phyloP scores from a whole-genome alignment of 2,329 filamentous ascomycete genomes.

The Ceratocystis variospora region DNA sequence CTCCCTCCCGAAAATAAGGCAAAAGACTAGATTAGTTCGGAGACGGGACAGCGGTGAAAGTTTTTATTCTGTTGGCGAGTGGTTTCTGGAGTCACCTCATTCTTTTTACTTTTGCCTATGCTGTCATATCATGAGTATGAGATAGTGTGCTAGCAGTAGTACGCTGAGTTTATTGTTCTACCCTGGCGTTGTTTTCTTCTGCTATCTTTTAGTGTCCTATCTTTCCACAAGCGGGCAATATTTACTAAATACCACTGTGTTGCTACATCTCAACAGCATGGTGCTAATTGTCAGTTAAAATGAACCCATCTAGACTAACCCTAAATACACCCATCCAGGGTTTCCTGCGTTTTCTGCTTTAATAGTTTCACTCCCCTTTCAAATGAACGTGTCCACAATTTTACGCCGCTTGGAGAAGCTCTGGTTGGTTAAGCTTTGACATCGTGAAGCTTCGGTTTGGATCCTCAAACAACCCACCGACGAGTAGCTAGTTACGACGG shows the following conservation, averaged over 20 bases:
- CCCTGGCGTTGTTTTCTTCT: not conserved
- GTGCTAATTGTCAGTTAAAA: not conserved
- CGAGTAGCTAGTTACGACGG: not conserved
- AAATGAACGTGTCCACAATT: slow-evolving; percentile 17
- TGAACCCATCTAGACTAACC: not conserved
- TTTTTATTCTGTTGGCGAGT: not conserved
- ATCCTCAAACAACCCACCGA: not conserved
- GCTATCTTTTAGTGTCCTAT: too few species aligned
- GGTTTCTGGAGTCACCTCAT: not conserved
- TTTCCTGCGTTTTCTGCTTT: not conserved
- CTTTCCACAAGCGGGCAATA: too few species aligned
- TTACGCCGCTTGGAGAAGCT: not conserved
- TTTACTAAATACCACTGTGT: too few species aligned
- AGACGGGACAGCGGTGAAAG: not conserved
- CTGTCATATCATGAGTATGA: not conserved
- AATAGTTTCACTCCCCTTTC: slow-evolving; percentile 8
- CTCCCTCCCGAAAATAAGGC: too few species aligned
- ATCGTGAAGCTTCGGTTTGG: not conserved
- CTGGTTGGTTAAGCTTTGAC: not conserved
- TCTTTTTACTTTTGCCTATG: not conserved
- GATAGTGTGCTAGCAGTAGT: not conserved
- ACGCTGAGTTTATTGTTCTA: not conserved
- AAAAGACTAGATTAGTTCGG: not conserved
- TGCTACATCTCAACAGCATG: too few species aligned
- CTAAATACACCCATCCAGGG: not conserved